These are phyloP conservation scores for Castanea sativa DNA, from an alignment of 306 rosid species.

Conservation along the genomic window DNA sequence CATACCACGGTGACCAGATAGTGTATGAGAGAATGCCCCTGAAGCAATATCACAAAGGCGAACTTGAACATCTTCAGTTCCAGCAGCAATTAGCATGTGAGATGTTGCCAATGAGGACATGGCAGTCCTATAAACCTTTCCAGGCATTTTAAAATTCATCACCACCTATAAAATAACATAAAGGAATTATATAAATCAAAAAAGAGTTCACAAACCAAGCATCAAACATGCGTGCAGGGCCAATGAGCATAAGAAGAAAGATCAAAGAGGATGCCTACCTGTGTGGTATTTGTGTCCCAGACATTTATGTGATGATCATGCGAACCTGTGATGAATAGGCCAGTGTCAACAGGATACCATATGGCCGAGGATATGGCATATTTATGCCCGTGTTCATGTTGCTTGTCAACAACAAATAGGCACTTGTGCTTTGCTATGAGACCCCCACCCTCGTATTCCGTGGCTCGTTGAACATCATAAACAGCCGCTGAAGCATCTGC, in stretches of 20 bases:
- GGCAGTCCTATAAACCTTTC: conserved; percentile 84
- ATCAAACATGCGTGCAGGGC: not conserved
- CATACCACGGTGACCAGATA: conserved; percentile 95
- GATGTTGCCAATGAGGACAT: conserved; percentile 88
- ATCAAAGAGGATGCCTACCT: conserved; percentile 32
- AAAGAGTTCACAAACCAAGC: not conserved
- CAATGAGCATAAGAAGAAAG: not conserved
- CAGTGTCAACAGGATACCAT: conserved; percentile 94
- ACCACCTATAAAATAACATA: conserved; percentile 50
- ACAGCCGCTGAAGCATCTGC: conserved; percentile 81
- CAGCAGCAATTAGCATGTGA: conserved; percentile 87
- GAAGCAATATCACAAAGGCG: conserved; percentile 96
- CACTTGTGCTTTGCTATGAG: conserved; percentile 53
- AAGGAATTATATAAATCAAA: not conserved
- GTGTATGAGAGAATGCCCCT: conserved; percentile 86
- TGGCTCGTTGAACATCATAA: conserved; percentile 68
- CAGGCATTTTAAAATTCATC: conserved; percentile 81
- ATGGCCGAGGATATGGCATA: conserved; percentile 80
- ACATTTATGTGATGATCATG: conserved; percentile 85
- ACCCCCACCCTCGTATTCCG: conserved; percentile 43
- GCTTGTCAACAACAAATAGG: conserved; percentile 63
- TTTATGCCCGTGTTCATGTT: conserved; percentile 64
- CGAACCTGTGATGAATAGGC: conserved; percentile 81
- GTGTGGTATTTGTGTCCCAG: conserved; percentile 94
- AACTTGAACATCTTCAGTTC: conserved; percentile 96